These are phyloP conservation scores for Dothideomycetidae sp. DNA, from an alignment of 2,329 filamentous ascomycete genomes.

Conservation along the genomic window DNA sequence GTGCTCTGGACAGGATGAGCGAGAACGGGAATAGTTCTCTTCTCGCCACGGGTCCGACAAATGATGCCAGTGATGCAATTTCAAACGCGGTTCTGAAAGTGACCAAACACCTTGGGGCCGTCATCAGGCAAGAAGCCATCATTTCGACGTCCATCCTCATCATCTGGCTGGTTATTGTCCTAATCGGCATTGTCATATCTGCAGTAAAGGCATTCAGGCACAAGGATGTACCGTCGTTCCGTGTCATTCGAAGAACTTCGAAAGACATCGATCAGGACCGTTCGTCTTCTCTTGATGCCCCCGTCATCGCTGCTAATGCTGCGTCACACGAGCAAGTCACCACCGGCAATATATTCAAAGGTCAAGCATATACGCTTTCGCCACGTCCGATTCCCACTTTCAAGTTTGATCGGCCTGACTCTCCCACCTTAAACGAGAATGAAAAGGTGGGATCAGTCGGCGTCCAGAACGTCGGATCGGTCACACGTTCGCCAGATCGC, in stretches of 20 bases:
- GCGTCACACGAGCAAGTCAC: conserved; percentile 27
- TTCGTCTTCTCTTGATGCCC: neutral
- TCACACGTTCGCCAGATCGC: conserved; percentile 29
- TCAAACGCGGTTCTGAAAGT: conserved; percentile 60
- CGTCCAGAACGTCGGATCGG: conserved; percentile 28
- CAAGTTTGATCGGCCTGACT: conserved; percentile 20
- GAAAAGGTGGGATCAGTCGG: conserved; percentile 32
- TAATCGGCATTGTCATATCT: conserved; percentile 58
- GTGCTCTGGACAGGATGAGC: conserved; percentile 45
- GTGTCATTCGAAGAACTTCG: conserved; percentile 8
- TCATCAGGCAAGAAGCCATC: conserved; percentile 61
- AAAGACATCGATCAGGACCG: conserved; percentile 4
- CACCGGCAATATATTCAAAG: conserved; percentile 28
- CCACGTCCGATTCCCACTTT: conserved; percentile 31
- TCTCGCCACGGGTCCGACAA: conserved; percentile 55
- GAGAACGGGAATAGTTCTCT: conserved; percentile 48
- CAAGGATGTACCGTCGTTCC: conserved; percentile 29
- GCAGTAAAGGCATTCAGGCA: conserved; percentile 39
- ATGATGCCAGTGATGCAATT: conserved; percentile 65
- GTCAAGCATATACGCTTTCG: conserved; percentile 32
- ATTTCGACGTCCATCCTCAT: conserved; percentile 62
- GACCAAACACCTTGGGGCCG: conserved; percentile 49
- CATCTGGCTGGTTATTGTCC: conserved; percentile 62
- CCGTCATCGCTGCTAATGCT: conserved; percentile 16
- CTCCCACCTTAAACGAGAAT: conserved; percentile 18